Evolutionary conservation across 2,329 filamentous ascomycete species (phyloP), one percentile per base, ranked within the genome.

Genomic region (Dactylella cylindrospora): DNA sequence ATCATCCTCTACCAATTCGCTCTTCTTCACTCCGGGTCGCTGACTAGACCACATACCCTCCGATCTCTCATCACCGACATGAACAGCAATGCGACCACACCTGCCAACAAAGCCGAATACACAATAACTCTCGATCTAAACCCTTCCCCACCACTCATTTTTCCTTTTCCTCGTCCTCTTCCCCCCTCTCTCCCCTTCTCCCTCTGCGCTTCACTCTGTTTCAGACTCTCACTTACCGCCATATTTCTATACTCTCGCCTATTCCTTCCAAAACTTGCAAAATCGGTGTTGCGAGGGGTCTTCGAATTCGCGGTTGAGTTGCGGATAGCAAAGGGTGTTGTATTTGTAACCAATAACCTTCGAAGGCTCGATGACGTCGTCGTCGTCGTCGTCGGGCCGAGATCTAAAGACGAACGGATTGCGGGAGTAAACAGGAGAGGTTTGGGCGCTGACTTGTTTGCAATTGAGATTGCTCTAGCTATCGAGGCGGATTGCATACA

Each of bases 341-440:
- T 5, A 31, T 49, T 53, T 49, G 49, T 23, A 10, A 8, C 17
- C 6, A 46, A 39, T 8, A 9, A 12, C 22, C 33, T n/a, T n/a
- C n/a, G n/a, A n/a, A n/a, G n/a, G n/a, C n/a, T 47, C 32, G 32
- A 54, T 62, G 57, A 62, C 57, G 57, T 62, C 31, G 38, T 44
- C 25, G 13, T n/a, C n/a, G n/a, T n/a, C n/a, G n/a, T n/a, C n/a
- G n/a, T n/a, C n/a, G n/a, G n/a, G n/a, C n/a, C n/a, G n/a, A n/a
- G n/a, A n/a, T n/a, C n/a, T n/a, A n/a, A n/a, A n/a, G n/a, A n/a
- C n/a, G n/a, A n/a, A n/a, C n/a, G n/a, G n/a, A n/a, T n/a, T n/a
- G n/a, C n/a, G 49, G 38, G 38, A 13, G 19, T 15, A 36, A 19
- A 13, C 9, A 20, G 45, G 13, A 15, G 29, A 23, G 23, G 13